These are phyloP conservation scores for Hypericum perforatum DNA, from an alignment of 345 rosid genomes.

Conservation along the genomic window DNA sequence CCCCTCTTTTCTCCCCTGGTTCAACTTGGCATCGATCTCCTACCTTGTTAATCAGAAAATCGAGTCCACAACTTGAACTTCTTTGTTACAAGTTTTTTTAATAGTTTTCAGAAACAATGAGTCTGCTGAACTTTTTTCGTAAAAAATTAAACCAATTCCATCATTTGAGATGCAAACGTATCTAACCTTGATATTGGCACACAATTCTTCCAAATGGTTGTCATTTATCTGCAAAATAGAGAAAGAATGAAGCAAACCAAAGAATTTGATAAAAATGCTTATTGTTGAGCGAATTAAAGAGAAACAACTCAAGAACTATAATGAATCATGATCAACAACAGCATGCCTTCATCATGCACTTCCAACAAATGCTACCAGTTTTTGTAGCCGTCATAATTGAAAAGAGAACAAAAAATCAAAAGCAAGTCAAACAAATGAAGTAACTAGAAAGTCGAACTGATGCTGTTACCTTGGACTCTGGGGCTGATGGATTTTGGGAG, in stretches of 20 bases:
- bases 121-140: background rate
- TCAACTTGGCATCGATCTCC: conserved; percentile 93
- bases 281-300: too few species aligned
- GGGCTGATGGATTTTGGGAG: conserved; percentile 54
- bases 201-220: conserved; percentile 68
- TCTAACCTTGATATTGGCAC: conserved; percentile 60
- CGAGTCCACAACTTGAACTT: background rate
- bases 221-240: background rate
- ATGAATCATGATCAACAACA: too few species aligned
- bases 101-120: too few species aligned
- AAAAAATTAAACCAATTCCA: background rate
- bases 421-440: too few species aligned
- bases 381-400: too few species aligned
- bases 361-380: too few species aligned
- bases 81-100: conserved; percentile 61
- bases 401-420: too few species aligned
- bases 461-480: conserved; percentile 46
- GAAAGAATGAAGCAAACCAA: too few species aligned
- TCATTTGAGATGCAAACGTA: background rate
- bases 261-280: too few species aligned
- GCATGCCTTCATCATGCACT: too few species aligned
- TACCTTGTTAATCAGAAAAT: conserved; percentile 30
- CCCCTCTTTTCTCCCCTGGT: conserved; percentile 87
- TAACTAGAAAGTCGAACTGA: background rate
- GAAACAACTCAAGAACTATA: too few species aligned